Conservation (phyloP, 1,139 yeast species). For the Candida sanyaensis region DNA sequence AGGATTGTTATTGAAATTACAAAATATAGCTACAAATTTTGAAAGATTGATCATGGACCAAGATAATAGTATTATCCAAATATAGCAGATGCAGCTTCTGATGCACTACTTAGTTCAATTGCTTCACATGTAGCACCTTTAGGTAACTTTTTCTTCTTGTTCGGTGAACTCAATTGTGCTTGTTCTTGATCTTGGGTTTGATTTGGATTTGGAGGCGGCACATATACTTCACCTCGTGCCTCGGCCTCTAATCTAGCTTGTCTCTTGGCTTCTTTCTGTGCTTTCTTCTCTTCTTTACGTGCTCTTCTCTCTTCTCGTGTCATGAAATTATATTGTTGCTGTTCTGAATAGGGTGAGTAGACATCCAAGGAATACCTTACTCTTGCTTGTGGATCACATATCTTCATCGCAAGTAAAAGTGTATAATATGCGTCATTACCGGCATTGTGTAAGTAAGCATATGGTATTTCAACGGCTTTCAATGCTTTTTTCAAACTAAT, state of each 20-base stretch:
- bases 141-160: neutral
- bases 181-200: neutral
- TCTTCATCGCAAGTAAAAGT: conserved; percentile 51
- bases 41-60: conserved; percentile 19
- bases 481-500: conserved; percentile 54
- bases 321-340: neutral
- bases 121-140: conserved; percentile 2
- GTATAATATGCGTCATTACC: conserved; percentile 84
- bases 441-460: conserved; percentile 73
- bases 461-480: conserved; percentile 56
- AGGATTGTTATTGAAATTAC: conserved; percentile 44
- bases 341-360: neutral
- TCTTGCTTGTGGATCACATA: conserved; percentile 67
- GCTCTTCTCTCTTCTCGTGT: conserved; percentile 11
- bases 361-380: conserved; percentile 25
- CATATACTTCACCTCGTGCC: conserved; percentile 1
- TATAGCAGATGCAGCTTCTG: conserved; percentile 1
- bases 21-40: conserved; percentile 22
- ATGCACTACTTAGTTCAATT: conserved; percentile 3
- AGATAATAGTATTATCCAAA: conserved; percentile 15
- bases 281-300: conserved; percentile 6
- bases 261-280: conserved; percentile 1
- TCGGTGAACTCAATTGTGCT: neutral
- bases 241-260: conserved; percentile 1
- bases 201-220: neutral